Evolutionary conservation across 352 stramenopile genomes (phyloP), one percentile per base, ranked within the genome.

Genomic region (Phytophthora quininea): DNA sequence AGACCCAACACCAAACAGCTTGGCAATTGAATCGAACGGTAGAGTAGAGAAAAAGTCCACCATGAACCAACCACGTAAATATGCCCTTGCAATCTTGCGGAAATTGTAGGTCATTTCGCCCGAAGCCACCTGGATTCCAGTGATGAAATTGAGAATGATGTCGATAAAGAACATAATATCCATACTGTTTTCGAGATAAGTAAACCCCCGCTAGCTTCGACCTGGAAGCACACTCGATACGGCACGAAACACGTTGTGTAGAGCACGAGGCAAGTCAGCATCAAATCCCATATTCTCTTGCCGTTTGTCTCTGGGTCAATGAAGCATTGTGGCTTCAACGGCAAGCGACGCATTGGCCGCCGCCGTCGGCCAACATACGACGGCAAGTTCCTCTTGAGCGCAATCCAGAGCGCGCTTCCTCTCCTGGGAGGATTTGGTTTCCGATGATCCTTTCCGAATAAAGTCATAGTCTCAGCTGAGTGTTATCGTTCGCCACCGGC

Each of bases 21-120:
- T 73, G 1, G 79, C 70, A 5, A 94, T 42, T 15, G 65, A 64
- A 11, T 96, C 88, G 54, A 94, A 88, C 24, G 87, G 88, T 9
- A 96, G 71, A 1, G 88, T 94, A n/a, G 88, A 96, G 52, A 95
- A 84, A 56, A 94, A 88, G 54, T 96, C 88, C 14, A 95, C 68
- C 27, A 80, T 49, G 50, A 96, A 95, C 88, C 88, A 96, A 7
- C 85, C 84, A 47, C 77, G 79, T 42, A 94, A n/a, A 65, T 96
- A 96, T 33, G 71, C 62, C 6, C 61, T 71, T 1, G 73, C 69
- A 38, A 96, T 85, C 4, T 81, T 40, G 5, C 62, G 62, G 6
- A 76, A 56, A 31, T 79, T 77, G 60, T 92, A 91, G 7, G 82
- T 76, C 40, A 96, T 55, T 30, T 94, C 83, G 3, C 86, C 88